Evolutionary conservation across 306 rosid species (phyloP), one percentile per base, ranked within the genome.

Genomic region (Alnus glutinosa): DNA sequence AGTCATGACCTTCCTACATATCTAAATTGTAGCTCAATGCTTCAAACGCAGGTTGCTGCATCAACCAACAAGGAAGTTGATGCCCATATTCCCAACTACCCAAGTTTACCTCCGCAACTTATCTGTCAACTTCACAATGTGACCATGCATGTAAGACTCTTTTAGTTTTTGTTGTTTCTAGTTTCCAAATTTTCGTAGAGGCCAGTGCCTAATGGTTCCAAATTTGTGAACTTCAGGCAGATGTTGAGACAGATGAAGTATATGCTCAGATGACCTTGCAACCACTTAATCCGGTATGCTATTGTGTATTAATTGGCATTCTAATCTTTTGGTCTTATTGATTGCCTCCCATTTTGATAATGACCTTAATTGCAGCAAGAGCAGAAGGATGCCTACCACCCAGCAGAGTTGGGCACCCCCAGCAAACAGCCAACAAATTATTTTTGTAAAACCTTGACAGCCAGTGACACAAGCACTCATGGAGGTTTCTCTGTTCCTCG

Each of bases 401-500:
- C 98, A 32, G 93, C 93, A 28, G 97, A 92, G 80, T 82, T 95
- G 87, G 98, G 99, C 37, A 75, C 85, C 80, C 90, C 97, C 5
- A 95, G 91, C 84, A 95, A 91, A 82, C 98, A 93, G 82, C 99
- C 99, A 15, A 93, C 99, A 59, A 95, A 95, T 74, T 93, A 95
- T 70, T 95, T 95, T 77, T 91, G 99, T 81, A 95, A 93, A 74
- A 93, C 99, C 55, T 90, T 95, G 91, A 95, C 98, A 62, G 99
- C 98, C 63, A 95, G 98, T 81, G 98, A 95, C 82, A 95, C 98
- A 14, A 95, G 99, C 79, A 95, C 98, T 72, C 99, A 95, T 63
- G 99, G 99, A 28, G 99, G 99, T 62, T 95, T 95, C 82, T 95
- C 99, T 32, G 99, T 95, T 73, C 99, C 99, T 85, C 99, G 99